Base-by-base conservation (phyloP, 345 rosid species). In the Cardamine chenopodiifolia region DNA sequence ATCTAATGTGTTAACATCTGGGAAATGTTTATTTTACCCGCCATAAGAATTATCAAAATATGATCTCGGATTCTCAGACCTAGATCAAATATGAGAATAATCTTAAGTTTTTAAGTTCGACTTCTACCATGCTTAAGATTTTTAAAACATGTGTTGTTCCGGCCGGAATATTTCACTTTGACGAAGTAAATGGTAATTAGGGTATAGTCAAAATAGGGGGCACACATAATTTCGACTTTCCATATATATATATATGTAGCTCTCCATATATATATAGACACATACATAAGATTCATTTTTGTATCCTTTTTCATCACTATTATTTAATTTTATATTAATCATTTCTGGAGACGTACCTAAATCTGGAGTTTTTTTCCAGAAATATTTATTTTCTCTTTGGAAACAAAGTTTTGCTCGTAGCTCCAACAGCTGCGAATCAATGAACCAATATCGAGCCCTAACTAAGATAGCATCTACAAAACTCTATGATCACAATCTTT, bases 171-270 rank as follows among this genome's bases (percentile, higher is more conserved):
- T 22, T 56, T 64, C 18, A 65, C 48, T 56, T 66, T 44, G 71
- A 73, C 71, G 3, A 53, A 53, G 65, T 56, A 55, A 72, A 73
- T 63, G 56, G 37, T 28, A 25, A 6, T 44, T 44, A 44, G 15
- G 48, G 49, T 44, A 44, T 66, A 25, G 78, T 74, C 78, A 66
- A 67, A 58, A 26, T 35, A 66, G 53, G 67, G 9, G 78, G 61
- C 78, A 57, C 59, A 74, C 17, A 42, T 4, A 68, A 25, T 26
- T 44, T 31, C 56, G 31, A 62, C 22, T 37, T 49, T 60, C 5
- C 8, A 17, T 19, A 25, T 19, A 35, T 49, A 20, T 14, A 65
- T 19, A 31, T 31, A 29, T 31, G 11, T 32, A 4, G n/a, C n/a
- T 39, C n/a, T n/a, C n/a, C n/a, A n/a, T n/a, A 39, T 3, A 9